Evolutionary conservation across 2,329 filamentous ascomycete species (phyloP), one percentile per base, ranked within the genome.

Genomic region (Phoma herbarum): DNA sequence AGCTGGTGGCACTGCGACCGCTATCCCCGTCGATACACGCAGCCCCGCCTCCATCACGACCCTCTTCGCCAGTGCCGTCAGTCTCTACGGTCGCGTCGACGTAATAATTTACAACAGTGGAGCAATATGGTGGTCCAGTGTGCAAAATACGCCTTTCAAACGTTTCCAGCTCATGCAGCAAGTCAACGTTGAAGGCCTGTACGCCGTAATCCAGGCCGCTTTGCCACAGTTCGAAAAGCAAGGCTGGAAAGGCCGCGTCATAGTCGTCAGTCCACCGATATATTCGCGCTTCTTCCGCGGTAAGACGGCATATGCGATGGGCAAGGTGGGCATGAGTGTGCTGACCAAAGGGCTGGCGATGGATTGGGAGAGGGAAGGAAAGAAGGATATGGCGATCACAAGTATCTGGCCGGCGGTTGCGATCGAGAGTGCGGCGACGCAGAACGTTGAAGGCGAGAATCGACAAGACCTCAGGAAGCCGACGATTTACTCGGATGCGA

Each of bases 231-330:
- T 94, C 59, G 77, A 78, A 54, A 77, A 81, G 46, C 82, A 80
- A 60, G 79, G 69, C 0, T 55, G 44, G 47, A 82, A 80, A 25
- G 90, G 87, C 0, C 79, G 92, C 25, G 86, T 96, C 61, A 80
- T 96, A 44, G 90, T 95, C 53, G 89, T 96, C 53, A 90, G 88
- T 70, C 92, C 92, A 23, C 92, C 92, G 1, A 93, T 96, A 57
- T 96, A 96, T 77, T 90, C 86, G 62, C 84, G 92, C 28, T 96
- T 96, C 77, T 93, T 95, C 75, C 80, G 90, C 22, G 92, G 92
- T 11, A 96, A 96, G 83, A 91, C 91, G 1, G 91, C 90, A 14
- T 96, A 96, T 78, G 91, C 92, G 0, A 85, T 87, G 77, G 84
- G 83, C 62, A 95, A 95, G 73, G 84, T 94, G 3, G 90, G 83